These are phyloP conservation scores for Xanthoparmelia taractica DNA, from an alignment of 495 filamentous ascomycete genomes.

Conservation along the genomic window DNA sequence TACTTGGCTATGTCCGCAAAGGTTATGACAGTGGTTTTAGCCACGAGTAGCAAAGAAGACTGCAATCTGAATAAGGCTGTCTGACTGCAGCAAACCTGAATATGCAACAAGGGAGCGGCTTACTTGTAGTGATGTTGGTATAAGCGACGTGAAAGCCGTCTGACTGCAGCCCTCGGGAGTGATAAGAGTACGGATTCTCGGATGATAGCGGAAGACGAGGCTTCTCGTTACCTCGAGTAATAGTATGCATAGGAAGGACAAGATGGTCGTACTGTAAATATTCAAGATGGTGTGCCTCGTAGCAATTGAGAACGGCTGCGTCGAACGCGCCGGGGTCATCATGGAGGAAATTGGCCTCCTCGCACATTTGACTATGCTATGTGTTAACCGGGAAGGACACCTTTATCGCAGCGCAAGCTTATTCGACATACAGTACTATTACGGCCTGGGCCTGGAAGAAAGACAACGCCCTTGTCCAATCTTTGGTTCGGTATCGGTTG, in stretches of 20 bases:
- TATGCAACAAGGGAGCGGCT: neutral
- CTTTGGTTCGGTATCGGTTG: slow-evolving; percentile 17
- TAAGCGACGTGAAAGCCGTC: neutral
- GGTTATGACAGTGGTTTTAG: neutral
- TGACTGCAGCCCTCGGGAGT: neutral
- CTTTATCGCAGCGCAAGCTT: neutral
- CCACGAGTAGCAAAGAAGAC: neutral
- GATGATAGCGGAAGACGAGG: neutral
- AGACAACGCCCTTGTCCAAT: slow-evolving; percentile 26
- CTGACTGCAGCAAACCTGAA: neutral
- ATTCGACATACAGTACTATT: slow-evolving; percentile 7
- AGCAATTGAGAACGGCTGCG: slow-evolving; percentile 45
- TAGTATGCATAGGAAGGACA: no score
- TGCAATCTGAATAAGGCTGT: neutral
- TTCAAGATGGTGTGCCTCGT: no score
- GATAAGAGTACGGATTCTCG: neutral
- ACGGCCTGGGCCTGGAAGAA: slow-evolving; percentile 19
- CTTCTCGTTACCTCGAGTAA: no score
- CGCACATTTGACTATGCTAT: slow-evolving; percentile 1
- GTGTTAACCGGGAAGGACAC: no score
- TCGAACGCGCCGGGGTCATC: slow-evolving; percentile 37
- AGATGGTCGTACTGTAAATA: neutral
- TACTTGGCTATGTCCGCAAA: neutral
- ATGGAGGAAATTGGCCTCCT: slow-evolving; percentile 30
- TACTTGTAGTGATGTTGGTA: neutral